A percentile compares a stretch with the other conserved stretches of the same genome.
These are phyloP conservation scores for Yamadazyma buinensis DNA, from an alignment of 1,139 yeast species.

Conservation along the genomic window DNA sequence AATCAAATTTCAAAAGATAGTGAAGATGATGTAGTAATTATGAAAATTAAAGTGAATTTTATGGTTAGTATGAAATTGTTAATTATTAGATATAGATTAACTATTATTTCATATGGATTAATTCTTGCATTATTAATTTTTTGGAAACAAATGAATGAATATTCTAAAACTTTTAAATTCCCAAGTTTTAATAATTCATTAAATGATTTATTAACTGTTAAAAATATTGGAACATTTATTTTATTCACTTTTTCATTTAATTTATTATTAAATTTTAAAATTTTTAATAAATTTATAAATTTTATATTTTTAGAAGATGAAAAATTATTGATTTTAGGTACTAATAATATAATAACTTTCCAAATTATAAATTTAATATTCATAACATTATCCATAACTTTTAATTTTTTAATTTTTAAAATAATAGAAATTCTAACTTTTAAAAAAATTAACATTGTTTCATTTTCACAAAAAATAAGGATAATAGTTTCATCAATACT, in stretches of 20 bases:
- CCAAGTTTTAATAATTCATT: constrained; percentile 9
- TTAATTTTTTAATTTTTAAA: constrained; percentile 7
- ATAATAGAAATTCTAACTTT: constrained; percentile 2
- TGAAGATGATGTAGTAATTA: constrained; percentile 1
- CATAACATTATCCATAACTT: constrained; percentile 7
- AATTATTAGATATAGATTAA: constrained; percentile 61
- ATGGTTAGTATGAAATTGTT: constrained; percentile 47
- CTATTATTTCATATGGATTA: constrained; percentile 56
- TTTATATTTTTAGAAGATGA: constrained; percentile 13
- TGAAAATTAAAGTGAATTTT: constrained; percentile 35
- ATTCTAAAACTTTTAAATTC: constrained; percentile 14
- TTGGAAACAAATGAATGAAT: constrained; percentile 32
- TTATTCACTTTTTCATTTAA: constrained; percentile 45
- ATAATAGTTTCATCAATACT: constrained; percentile 5
- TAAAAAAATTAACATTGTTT: background rate
- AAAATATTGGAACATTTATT: background rate
- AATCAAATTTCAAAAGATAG: no score
- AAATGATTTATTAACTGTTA: constrained; percentile 6
- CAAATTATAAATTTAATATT: constrained; percentile 10
- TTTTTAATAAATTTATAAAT: constrained; percentile 16
- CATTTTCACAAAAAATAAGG: constrained; percentile 4
- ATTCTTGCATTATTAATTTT: constrained; percentile 43
- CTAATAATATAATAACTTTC: constrained; percentile 7
- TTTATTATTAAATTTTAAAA: constrained; percentile 42
- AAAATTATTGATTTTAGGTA: constrained; percentile 5